Percentiles rank a stretch among this genome's conserved stretches.
Evolutionary conservation across 2,329 filamentous ascomycete species (phyloP).

Genomic region (Colletotrichum salicis): DNA sequence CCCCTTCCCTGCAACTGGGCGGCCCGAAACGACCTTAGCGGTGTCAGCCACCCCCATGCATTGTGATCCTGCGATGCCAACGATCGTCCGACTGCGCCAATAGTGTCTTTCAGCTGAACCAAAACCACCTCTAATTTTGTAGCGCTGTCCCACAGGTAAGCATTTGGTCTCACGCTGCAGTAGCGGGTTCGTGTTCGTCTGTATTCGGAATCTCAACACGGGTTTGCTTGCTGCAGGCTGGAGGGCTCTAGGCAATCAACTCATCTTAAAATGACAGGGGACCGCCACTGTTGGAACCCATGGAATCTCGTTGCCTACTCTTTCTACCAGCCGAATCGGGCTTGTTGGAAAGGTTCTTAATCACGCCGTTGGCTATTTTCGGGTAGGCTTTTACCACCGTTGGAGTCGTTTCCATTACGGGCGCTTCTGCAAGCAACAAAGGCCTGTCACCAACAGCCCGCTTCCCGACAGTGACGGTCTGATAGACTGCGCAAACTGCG

Average conservation of each 20-base stretch:
- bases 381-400: background rate
- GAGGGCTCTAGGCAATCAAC: background rate
- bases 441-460: background rate
- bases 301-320: conserved; percentile 23
- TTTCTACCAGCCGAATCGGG: background rate
- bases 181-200: conserved; percentile 1
- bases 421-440: background rate
- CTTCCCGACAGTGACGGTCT: background rate
- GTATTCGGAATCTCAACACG: background rate
- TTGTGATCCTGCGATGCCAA: conserved; percentile 27
- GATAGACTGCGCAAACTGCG: background rate
- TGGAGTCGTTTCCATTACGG: background rate
- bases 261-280: conserved; percentile 18
- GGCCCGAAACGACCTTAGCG: conserved; percentile 32
- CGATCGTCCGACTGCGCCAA: conserved; percentile 18
- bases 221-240: background rate
- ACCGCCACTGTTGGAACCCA: conserved; percentile 5
- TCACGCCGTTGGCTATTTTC: background rate
- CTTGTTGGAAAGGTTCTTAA: background rate
- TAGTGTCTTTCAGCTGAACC: conserved; percentile 19
- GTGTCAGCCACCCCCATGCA: conserved; percentile 28
- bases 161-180: conserved; percentile 10
- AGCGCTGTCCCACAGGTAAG: conserved; percentile 28
- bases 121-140: conserved; percentile 7
- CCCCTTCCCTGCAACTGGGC: conserved; percentile 27